These are phyloP conservation scores for Triticum turgidum DNA, from an alignment of 176 grass and related monocot species.

Conservation along the genomic window DNA sequence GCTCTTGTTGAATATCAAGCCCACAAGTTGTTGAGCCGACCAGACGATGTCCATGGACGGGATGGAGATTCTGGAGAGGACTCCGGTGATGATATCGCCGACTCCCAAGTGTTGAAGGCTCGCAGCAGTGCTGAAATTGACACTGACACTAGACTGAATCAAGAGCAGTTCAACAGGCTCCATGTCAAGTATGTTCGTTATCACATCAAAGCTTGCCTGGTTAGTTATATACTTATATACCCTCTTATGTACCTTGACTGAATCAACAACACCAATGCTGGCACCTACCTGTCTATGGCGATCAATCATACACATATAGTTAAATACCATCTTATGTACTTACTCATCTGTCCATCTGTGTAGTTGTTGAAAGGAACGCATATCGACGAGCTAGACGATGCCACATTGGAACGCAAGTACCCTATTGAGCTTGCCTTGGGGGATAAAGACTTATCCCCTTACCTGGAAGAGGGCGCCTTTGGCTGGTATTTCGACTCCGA, in stretches of 20 bases:
- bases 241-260: too few relatives aligned
- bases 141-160: neutral
- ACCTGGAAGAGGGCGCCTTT: neutral
- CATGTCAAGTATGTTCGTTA: neutral
- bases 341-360: neutral
- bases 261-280: too few relatives aligned
- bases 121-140: neutral
- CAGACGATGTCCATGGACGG: too few relatives aligned
- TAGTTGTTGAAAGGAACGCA: neutral
- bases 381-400: neutral
- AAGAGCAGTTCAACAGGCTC: neutral
- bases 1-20: neutral
- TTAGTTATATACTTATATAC: neutral
- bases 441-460: neutral
- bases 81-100: neutral
- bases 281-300: too few relatives aligned
- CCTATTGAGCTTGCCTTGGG: neutral
- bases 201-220: neutral
- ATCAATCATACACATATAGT: too few relatives aligned
- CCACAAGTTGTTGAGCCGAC: neutral
- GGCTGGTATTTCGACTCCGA: neutral
- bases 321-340: too few relatives aligned
- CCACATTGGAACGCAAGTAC: neutral
- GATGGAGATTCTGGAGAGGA: neutral
- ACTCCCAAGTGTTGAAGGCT: neutral